Evolutionary conservation across 257 asterid genomes (phyloP), one percentile per base, ranked within the genome.

Genomic region (Cinchona pubescens): DNA sequence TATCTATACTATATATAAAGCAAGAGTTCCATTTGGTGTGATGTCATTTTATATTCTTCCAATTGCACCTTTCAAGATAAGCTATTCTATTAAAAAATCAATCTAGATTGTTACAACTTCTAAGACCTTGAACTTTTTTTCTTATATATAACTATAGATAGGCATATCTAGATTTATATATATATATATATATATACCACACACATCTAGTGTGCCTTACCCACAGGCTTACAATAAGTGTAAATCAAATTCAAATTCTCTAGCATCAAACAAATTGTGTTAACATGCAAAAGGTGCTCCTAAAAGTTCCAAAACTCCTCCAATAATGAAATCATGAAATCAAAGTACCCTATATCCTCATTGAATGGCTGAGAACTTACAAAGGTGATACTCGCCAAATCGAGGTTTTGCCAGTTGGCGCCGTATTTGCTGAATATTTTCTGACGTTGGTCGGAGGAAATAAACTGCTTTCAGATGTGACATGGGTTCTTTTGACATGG

Each of bases 331-430:
- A 35, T 53, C 10, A 56, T 14, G 42, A 13, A 30, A 18, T 5
- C 5, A 43, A 5, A 18, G 5, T 32, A 3, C 19, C 69, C 51
- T 10, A 10, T n/a, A 16, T 34, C 3, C 40, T 21, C 75, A 45
- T 21, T 29, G 25, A 40, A 51, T 21, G 37, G 48, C 23, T 55
- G 18, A 59, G 75, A 73, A 78, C 99, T 90, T 82, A 95, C 99
- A 95, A 45, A 95, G 93, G 85, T 95, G 97, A 83, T 95, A 92
- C 86, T 95, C 99, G 79, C 99, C 99, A 53, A 95, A 95, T 10
- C 99, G 90, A 78, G 99, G 99, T 77, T 84, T 83, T 43, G 88
- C 82, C 79, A 95, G 81, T 86, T 95, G 99, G 40, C 92, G 96
- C 82, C 99, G 86, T 90, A 92, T 77, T 66, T 77, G 91, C 65